Evolutionary conservation across 495 filamentous ascomycete genomes (phyloP).

Genomic region (Hamigera avellanea): DNA sequence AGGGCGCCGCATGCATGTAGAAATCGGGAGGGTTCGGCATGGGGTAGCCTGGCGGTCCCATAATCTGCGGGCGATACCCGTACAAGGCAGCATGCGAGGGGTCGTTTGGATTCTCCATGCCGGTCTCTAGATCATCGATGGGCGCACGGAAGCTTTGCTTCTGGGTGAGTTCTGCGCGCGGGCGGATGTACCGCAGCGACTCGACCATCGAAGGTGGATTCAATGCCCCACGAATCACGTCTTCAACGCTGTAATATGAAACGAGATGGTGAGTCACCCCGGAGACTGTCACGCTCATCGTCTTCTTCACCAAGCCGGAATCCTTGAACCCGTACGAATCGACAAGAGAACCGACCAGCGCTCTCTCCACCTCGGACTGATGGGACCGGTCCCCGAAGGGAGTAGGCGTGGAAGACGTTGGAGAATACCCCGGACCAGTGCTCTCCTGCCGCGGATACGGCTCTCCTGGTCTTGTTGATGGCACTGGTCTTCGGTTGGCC

Average conservation of each 20-base stretch:
- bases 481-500: conserved; percentile 32
- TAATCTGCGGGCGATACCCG: conserved; percentile 28
- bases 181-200: conserved; percentile 40
- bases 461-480: conserved; percentile 34
- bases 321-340: conserved; percentile 85
- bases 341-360: conserved; percentile 67
- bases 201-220: conserved; percentile 48
- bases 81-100: conserved; percentile 27
- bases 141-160: conserved; percentile 62
- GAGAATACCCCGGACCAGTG: conserved; percentile 31
- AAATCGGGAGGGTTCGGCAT: conserved; percentile 27
- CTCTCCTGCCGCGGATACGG: conserved; percentile 39
- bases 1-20: conserved; percentile 25
- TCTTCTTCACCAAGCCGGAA: conserved; percentile 82
- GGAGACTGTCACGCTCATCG: conserved; percentile 63
- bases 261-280: conserved; percentile 70
- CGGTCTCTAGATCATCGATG: conserved; percentile 47
- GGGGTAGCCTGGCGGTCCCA: conserved; percentile 25
- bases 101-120: conserved; percentile 27
- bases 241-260: conserved; percentile 75
- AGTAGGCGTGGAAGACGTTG: conserved; percentile 21
- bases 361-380: conserved; percentile 48
- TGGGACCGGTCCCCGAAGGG: conserved; percentile 29
- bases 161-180: conserved; percentile 46
- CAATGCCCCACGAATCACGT: conserved; percentile 53